Conservation (phyloP, 768 basidiomycete species). For the Lactifluus echinatus region DNA sequence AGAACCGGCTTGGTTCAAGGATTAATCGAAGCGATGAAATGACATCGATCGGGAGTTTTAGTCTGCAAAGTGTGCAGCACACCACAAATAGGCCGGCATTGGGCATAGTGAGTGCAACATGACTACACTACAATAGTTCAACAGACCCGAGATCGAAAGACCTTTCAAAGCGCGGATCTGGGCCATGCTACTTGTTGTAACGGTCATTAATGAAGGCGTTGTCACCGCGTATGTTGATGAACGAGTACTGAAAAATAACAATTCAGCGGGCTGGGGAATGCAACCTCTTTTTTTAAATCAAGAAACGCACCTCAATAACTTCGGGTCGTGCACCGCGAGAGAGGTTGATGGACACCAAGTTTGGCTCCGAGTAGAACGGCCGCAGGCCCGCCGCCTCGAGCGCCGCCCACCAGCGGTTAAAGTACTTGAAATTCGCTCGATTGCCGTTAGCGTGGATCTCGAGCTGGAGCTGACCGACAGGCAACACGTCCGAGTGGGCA, state of each 20-base stretch:
- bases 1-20: no score
- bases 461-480: slow-evolving; percentile 64
- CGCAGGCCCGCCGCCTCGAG: slow-evolving; percentile 35
- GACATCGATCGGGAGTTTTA: no score
- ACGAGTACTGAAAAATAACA: slow-evolving; percentile 30
- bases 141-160: no score
- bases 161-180: neutral
- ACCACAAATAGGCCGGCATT: no score
- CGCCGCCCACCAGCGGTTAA: slow-evolving; percentile 58
- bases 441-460: slow-evolving; percentile 44
- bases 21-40: no score
- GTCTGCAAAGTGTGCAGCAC: no score
- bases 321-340: slow-evolving; percentile 31
- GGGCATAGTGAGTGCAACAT: no score
- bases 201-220: neutral
- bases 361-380: slow-evolving; percentile 53
- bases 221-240: slow-evolving; percentile 1
- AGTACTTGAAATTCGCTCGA: slow-evolving; percentile 37
- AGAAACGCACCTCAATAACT: slow-evolving; percentile 30
- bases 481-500: slow-evolving; percentile 27
- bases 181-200: neutral
- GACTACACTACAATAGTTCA: no score
- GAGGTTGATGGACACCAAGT: slow-evolving; percentile 38
- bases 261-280: neutral
- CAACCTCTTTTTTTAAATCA: neutral